Base-by-base conservation (phyloP, 192 early-diverging fungal genomes). In the Rhizophagus sp. region DNA sequence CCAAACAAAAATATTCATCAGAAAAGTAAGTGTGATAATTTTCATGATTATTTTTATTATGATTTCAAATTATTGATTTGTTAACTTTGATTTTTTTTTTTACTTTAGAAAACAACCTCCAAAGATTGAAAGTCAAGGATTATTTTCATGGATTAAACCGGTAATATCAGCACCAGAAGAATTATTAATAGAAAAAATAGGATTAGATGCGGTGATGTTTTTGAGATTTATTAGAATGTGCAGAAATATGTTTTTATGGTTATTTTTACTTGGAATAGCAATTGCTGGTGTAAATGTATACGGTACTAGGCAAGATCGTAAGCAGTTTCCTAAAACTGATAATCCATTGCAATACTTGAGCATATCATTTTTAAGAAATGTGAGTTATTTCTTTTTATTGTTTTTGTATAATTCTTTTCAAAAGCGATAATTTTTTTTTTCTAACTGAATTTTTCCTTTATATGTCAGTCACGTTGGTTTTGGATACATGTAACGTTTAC, bases 191-290 rank as follows among this genome's bases (percentile, higher is more conserved):
- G 88, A 89, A 13, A 91, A 88, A 36, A 89, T 93, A 1, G 93
- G 91, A 52, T 81, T 90, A n/a, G 93, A 95, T 81, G 91, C 92
- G 12, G 90, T 93, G 34, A 82, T 93, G 61, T 91, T 94, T 75
- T 85, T 95, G 73, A 86, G 90, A 2, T 95, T 93, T 75, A 66
- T 94, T 24, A 86, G 86, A 30, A 84, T 93, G 80, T 86, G 87
- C 62, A 87, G 88, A 57, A 84, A 87, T 74, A 75, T 92, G n/a
- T 86, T 94, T 50, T 82, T 86, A 25, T 83, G 85, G 41, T 87
- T 92, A 70, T 83, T 85, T n/a, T 39, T 88, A 24, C 49, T 92
- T 6, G 93, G 94, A 27, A 83, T 90, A 79, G 87, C 86, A 76
- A 80, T 85, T 17, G 84, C 93, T 5, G 87, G 93, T 27, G 76